A percentile compares a stretch with the other conserved stretches of the same genome.
phyloP scores from a whole-genome alignment of 2,329 filamentous ascomycete genomes.

The Fusarium verrucosum region DNA sequence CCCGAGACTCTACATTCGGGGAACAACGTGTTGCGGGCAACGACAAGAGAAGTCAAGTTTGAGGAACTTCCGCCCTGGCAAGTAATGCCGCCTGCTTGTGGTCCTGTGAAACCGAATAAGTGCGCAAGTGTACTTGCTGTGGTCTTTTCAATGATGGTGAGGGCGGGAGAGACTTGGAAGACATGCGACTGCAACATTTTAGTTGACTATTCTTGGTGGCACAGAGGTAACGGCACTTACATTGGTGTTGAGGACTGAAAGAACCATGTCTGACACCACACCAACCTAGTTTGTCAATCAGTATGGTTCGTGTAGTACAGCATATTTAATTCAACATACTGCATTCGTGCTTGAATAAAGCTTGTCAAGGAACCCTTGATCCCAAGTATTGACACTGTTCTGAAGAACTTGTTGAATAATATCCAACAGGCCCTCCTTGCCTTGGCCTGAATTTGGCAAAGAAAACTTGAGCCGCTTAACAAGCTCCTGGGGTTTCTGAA shows the following conservation, averaged over 20 bases:
- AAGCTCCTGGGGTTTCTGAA: conserved; percentile 67
- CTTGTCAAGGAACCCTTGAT: conserved; percentile 96
- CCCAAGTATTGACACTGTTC: conserved; percentile 98
- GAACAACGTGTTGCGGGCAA: conserved; percentile 87
- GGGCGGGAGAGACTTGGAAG: conserved; percentile 89
- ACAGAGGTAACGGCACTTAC: conserved; percentile 53
- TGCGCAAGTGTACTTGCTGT: conserved; percentile 77
- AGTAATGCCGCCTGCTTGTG: conserved; percentile 76
- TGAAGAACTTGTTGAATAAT: conserved; percentile 76
- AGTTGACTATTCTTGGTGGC: neutral
- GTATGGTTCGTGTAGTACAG: neutral
- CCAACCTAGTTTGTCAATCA: conserved; percentile 67
- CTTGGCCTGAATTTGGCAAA: conserved; percentile 67
- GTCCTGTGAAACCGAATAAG: conserved; percentile 79
- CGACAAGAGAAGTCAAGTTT: conserved; percentile 84
- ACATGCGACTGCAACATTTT: conserved; percentile 66
- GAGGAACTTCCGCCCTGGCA: conserved; percentile 86
- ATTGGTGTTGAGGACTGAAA: conserved; percentile 91
- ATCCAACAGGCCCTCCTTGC: conserved; percentile 77
- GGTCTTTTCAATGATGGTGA: conserved; percentile 87
- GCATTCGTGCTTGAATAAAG: conserved; percentile 91
- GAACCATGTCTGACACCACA: conserved; percentile 82
- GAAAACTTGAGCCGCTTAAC: conserved; percentile 65
- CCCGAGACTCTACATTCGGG: conserved; percentile 80
- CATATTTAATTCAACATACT: conserved; percentile 52